Base-by-base conservation (phyloP, 495 filamentous ascomycete genomes). In the Polyplosphaeria fusca region DNA sequence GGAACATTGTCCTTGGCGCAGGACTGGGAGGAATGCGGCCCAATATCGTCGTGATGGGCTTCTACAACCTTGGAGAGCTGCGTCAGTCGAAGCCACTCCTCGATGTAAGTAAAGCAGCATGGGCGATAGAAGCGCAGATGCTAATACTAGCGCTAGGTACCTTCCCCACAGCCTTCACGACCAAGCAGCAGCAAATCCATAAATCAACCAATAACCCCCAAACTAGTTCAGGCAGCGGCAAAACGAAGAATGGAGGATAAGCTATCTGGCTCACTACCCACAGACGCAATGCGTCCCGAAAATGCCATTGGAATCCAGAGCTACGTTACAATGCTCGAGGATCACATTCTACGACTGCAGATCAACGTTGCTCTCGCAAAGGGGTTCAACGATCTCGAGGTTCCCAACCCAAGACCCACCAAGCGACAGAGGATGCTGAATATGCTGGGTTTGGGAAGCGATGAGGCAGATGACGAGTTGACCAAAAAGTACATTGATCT, bases 11-110 rank as follows among this genome's bases (percentile, higher is more conserved):
- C 18, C 73, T 95, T 26, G 89, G 84, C 18, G 82, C 89, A 19
- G 89, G 89, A 0, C 73, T 95, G 3, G 89, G 89, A n/a, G 89
- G 89, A 7, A 94, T 95, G 89, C 70, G 89, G 44, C 89, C 89
- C 1, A 94, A 95, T 62, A 93, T 95, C 54, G 88, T 86, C 12
- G 79, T 95, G 23, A 65, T 87, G 45, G 84, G 84, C 11, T 85
- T 86, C 65, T 87, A 83, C 66, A 87, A 87, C 63, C 76, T 94
- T 49, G 84, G 87, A 40, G 87, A 92, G 42, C 78, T 85, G 43
- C 78, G 85, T 40, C 64, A 74, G 38, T 77, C 77, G 5, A 73
- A 76, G 47, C 75, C 79, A 1, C 68, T 82, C n/a, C 74, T 76
- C 18, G 79, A 81, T 56, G 72, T n/a, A n/a, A n/a, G n/a, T n/a